phyloP scores from a whole-genome alignment of 2,329 filamentous ascomycete species.

The Alternaria dauci region DNA sequence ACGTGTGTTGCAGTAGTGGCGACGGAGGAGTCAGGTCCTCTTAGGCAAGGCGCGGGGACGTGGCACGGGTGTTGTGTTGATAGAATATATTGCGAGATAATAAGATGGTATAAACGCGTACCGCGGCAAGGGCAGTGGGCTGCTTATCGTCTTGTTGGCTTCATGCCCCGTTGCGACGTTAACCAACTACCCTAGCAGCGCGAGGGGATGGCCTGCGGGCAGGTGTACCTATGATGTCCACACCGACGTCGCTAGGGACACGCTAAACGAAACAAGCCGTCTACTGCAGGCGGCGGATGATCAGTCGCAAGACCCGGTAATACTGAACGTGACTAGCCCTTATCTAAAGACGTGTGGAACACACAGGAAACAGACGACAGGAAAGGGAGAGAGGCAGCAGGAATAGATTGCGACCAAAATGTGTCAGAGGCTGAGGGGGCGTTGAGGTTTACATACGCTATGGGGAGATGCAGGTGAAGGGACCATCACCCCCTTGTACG shows the following conservation, averaged over 20 bases:
- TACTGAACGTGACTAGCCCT: conserved; percentile 13
- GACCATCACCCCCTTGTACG: neutral
- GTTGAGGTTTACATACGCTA: neutral
- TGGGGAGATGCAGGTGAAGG: neutral
- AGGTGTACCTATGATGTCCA: conserved; percentile 26
- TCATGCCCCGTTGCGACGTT: conserved; percentile 33
- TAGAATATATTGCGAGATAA: neutral
- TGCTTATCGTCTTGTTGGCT: conserved; percentile 23
- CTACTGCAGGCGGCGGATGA: conserved; percentile 28
- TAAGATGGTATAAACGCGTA: conserved; percentile 7
- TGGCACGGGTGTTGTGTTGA: conserved; percentile 11
- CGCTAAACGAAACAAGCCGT: conserved; percentile 32
- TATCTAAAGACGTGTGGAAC: neutral
- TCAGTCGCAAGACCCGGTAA: conserved; percentile 26
- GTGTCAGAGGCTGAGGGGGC: neutral
- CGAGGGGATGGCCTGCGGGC: conserved; percentile 18
- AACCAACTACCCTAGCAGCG: conserved; percentile 25
- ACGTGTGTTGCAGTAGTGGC: conserved; percentile 21
- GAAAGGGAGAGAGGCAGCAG: neutral
- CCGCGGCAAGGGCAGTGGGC: conserved; percentile 12
- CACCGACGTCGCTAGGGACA: conserved; percentile 28
- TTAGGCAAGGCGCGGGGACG: conserved; percentile 28
- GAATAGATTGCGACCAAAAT: neutral
- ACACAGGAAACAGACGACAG: neutral
- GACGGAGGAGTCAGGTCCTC: conserved; percentile 23